Base-by-base conservation (phyloP, 305 asterid genomes). In the Fraxinus xanthoxyloides region DNA sequence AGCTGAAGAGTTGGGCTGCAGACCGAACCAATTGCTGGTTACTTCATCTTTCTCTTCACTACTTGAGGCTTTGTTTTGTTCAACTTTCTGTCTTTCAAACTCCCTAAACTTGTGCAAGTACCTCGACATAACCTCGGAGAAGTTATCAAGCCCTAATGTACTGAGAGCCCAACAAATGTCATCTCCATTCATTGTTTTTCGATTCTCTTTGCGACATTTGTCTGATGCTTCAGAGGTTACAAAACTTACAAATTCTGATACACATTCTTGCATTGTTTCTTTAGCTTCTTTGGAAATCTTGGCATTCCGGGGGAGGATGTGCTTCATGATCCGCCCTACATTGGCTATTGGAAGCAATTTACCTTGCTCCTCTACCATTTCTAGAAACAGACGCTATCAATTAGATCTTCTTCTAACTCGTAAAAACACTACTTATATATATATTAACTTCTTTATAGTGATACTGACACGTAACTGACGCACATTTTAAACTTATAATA, bases 291-390 rank as follows among this genome's bases (percentile, higher is more conserved):
- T 94, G 0, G 98, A 92, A 40, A 94, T 84, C 85, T 92, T 94
- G 2, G 97, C 98, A 5, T 82, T 89, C 5, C 91, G 85, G 28
- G 98, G 98, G 43, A 94, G 85, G 86, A 89, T 87, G 72, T 88
- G 91, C 88, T 90, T 94, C 98, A 94, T 94, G 61, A 94, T 92
- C 84, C 97, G 67, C n/a, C 97, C 97, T 0, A 92, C 92, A 75
- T 94, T 94, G 2, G 98, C 97, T 19, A 94, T 91, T 7, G 97
- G 97, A 23, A 92, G 88, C 86, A 92, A 80, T 13, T 84, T 89
- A 63, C 89, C 92, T 8, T 82, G 87, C 69, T 85, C 90, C 15
- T 87, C 89, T 3, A n/a, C 82, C 91, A 87, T 89, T 79, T 76
- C 75, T 34, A 26, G 6, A 34, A 34, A 4, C 9, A 4, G 26